These are phyloP conservation scores for Tuber indicum DNA, from an alignment of 495 filamentous ascomycete genomes.

Conservation along the genomic window DNA sequence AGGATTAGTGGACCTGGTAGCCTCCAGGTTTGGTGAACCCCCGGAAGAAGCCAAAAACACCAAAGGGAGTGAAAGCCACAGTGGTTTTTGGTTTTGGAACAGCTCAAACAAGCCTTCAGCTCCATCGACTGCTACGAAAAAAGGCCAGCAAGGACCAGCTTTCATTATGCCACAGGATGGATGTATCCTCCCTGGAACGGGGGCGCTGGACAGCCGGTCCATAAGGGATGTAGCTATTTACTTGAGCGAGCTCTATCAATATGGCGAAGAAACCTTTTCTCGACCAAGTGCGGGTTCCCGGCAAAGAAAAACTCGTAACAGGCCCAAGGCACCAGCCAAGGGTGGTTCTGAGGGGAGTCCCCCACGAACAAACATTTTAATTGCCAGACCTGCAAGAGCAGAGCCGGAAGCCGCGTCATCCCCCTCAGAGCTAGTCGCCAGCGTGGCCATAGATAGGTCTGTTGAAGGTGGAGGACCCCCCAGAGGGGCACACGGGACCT, in stretches of 20 bases:
- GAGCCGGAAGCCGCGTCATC: slow-evolving; percentile 10
- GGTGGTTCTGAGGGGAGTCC: neutral
- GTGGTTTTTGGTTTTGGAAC: slow-evolving; percentile 37
- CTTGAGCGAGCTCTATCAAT: slow-evolving; percentile 35
- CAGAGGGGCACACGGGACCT: slow-evolving; percentile 7
- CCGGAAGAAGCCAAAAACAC: slow-evolving; percentile 13
- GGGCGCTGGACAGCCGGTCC: slow-evolving; percentile 28
- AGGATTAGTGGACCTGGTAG: slow-evolving; percentile 74
- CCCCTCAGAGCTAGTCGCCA: slow-evolving; percentile 7
- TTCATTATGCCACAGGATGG: slow-evolving; percentile 38
- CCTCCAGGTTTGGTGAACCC: slow-evolving; percentile 71
- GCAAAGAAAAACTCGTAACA: slow-evolving; percentile 23
- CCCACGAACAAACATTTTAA: slow-evolving; percentile 14
- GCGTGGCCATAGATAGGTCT: neutral
- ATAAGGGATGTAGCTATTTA: slow-evolving; percentile 36
- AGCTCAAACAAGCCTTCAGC: slow-evolving; percentile 20
- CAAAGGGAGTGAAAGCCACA: slow-evolving; percentile 13
- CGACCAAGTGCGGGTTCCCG: slow-evolving; percentile 14
- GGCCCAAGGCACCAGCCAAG: slow-evolving; percentile 13
- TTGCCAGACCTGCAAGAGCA: slow-evolving; percentile 8
- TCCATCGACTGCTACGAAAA: neutral
- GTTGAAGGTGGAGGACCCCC: neutral
- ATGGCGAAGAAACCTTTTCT: slow-evolving; percentile 28
- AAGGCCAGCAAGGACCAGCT: slow-evolving; percentile 11
- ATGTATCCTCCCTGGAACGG: slow-evolving; percentile 39